A percentile compares a stretch with the other conserved stretches of the same genome.
Evolutionary conservation across 2,329 filamentous ascomycete species (phyloP).

Genomic region (Thelonectria olida): DNA sequence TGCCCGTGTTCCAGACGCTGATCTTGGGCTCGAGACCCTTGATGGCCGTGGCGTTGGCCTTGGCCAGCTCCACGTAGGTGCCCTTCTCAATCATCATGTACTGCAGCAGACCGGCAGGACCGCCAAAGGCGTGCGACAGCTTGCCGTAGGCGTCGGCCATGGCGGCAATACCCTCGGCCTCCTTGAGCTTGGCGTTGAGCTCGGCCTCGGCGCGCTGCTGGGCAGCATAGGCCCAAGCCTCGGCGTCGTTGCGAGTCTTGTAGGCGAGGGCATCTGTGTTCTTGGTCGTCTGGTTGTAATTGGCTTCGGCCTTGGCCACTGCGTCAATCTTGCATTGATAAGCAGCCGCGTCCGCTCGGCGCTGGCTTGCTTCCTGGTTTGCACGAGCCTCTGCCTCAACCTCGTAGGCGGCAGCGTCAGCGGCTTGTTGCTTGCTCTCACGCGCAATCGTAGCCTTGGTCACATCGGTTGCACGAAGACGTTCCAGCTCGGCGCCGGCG

Average conservation of each 20-base stretch:
- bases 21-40: conserved; percentile 87
- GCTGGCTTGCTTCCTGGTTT: conserved; percentile 62
- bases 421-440: conserved; percentile 74
- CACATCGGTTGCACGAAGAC: conserved; percentile 79
- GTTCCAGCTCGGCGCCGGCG: conserved; percentile 82
- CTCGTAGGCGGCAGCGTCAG: conserved; percentile 72
- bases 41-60: conserved; percentile 80
- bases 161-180: conserved; percentile 79
- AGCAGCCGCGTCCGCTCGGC: conserved; percentile 61
- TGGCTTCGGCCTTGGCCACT: conserved; percentile 63
- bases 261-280: conserved; percentile 72
- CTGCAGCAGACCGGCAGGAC: conserved; percentile 79
- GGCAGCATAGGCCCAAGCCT: conserved; percentile 49
- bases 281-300: conserved; percentile 69
- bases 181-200: conserved; percentile 70
- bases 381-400: conserved; percentile 69
- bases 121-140: conserved; percentile 77
- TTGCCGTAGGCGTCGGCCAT: conserved; percentile 84
- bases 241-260: conserved; percentile 58
- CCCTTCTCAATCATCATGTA: conserved; percentile 90
- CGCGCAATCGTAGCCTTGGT: conserved; percentile 77
- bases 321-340: conserved; percentile 59
- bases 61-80: conserved; percentile 79
- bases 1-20: conserved; percentile 87
- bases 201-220: conserved; percentile 66